These are phyloP conservation scores for Silene conica DNA, from an alignment of 148 eudicot genomes.

Conservation along the genomic window DNA sequence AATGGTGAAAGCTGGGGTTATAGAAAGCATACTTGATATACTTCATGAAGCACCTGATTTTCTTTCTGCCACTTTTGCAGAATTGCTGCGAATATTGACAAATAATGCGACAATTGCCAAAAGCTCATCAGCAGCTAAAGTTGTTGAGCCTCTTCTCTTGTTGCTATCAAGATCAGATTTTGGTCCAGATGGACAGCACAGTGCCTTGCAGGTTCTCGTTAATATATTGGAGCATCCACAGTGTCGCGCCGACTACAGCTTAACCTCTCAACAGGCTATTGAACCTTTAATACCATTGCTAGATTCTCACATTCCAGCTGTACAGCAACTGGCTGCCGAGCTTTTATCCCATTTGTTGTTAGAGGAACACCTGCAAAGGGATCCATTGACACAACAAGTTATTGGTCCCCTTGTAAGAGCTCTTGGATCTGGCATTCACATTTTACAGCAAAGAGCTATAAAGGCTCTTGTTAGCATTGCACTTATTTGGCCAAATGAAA, in stretches of 20 bases:
- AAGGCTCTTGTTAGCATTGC: slow-evolving; percentile 86
- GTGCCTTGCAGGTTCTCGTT: slow-evolving; percentile 88
- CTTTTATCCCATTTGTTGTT: slow-evolving; percentile 82
- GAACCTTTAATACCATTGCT: slow-evolving; percentile 86
- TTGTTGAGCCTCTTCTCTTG: slow-evolving; percentile 76
- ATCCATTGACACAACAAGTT: slow-evolving; percentile 67
- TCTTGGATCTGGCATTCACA: slow-evolving; percentile 78
- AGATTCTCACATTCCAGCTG: slow-evolving; percentile 78
- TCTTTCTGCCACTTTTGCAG: slow-evolving; percentile 87
- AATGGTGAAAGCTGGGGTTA: slow-evolving; percentile 95
- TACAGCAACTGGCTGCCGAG: slow-evolving; percentile 94
- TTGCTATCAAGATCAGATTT: slow-evolving; percentile 72
- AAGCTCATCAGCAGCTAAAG: slow-evolving; percentile 92
- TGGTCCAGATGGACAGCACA: slow-evolving; percentile 95
- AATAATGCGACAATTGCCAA: slow-evolving; percentile 92
- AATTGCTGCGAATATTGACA: slow-evolving; percentile 83
- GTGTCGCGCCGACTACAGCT: slow-evolving; percentile 67
- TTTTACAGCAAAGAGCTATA: slow-evolving; percentile 86
- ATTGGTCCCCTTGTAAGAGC: slow-evolving; percentile 81
- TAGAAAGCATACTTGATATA: slow-evolving; percentile 80
- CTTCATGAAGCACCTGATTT: slow-evolving; percentile 93
- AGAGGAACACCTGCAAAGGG: slow-evolving; percentile 89
- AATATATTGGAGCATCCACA: slow-evolving; percentile 90
- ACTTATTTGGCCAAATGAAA: slow-evolving; percentile 87
- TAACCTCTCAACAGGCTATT: slow-evolving; percentile 80